Base-by-base conservation (phyloP, 495 filamentous ascomycete genomes). In the Hamigera avellanea region DNA sequence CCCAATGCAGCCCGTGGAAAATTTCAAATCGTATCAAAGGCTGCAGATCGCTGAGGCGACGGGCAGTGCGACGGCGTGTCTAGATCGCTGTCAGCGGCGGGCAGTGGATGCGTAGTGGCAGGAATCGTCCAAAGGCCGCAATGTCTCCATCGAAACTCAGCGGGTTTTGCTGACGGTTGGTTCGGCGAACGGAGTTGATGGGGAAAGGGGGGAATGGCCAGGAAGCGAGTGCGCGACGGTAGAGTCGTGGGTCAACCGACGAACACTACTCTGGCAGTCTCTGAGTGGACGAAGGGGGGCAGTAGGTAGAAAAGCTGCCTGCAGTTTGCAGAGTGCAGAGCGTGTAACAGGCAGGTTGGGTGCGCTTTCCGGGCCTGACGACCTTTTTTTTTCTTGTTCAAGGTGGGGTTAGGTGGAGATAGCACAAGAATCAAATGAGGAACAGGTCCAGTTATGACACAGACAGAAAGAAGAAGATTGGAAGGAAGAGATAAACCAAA, bases 51-150 rank as follows among this genome's bases (percentile, higher is more conserved):
- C 21, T 9, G 21, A 23, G 21, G 28, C 28, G 28, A 30, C 12
- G 28, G 28, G 28, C 6, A 6, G 10, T 4, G 12, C 39, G 43
- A 44, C 37, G 36, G 45, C 38, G 43, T 31, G 44, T 46, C 45
- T 49, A 48, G 49, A 49, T 52, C 41, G 43, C 41, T 46, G 43
- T 53, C 49, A 53, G 33, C 49, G 46, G 48, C 36, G 49, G 40
- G 28, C 28, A 36, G 46, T 44, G 41, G 46, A 44, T 45, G 40
- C 39, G 30, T 28, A 35, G 12, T 30, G 34, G 36, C 33, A n/a
- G 35, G 38, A 14, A 29, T 43, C 41, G 39, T 53, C 46, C 37
- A 41, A 37, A 39, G 45, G 36, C 40, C 42, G 49, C 43, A 47
- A 37, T 45, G 40, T 46, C 46, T 53, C 49, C 49, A 53, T 53